A percentile compares a stretch with the other conserved stretches of the same genome.
Conservation (phyloP, 1,284 basidiomycete genomes). For the Cystobasidium sp. region DNA sequence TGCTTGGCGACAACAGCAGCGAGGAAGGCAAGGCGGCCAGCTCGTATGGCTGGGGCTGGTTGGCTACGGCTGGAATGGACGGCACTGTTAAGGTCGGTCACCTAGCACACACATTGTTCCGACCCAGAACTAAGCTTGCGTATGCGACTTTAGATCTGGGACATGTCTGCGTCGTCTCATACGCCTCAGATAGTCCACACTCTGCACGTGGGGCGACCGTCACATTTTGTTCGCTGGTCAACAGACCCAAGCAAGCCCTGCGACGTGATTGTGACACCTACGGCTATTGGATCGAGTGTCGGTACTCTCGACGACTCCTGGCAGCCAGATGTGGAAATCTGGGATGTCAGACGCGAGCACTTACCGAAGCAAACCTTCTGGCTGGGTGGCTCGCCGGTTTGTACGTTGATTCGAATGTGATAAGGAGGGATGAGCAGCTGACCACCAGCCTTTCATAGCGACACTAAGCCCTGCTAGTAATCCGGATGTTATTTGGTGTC, state of each 20-base stretch:
- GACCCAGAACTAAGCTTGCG: background rate
- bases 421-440: background rate
- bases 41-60: slow-evolving; percentile 39
- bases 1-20: background rate
- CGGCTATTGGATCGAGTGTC: background rate
- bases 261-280: slow-evolving; percentile 28
- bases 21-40: slow-evolving; percentile 1
- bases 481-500: slow-evolving; percentile 33
- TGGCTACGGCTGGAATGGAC: slow-evolving; percentile 39
- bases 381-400: slow-evolving; percentile 23
- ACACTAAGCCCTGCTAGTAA: slow-evolving; percentile 10
- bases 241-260: slow-evolving; percentile 26
- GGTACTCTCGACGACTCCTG: slow-evolving; percentile 20
- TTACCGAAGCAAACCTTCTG: slow-evolving; percentile 39
- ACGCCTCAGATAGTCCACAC: slow-evolving; percentile 23
- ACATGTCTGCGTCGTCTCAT: slow-evolving; percentile 34
- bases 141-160: slow-evolving; percentile 31
- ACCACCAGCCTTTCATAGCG: background rate
- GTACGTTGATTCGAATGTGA: background rate
- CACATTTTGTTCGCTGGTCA: slow-evolving; percentile 34
- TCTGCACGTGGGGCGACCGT: slow-evolving; percentile 26
- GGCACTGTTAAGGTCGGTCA: slow-evolving; percentile 36
- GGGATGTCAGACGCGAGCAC: slow-evolving; percentile 38
- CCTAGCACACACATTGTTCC: background rate
- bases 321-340: slow-evolving; percentile 44